A percentile compares a stretch with the other conserved stretches of the same genome.
Conservation (phyloP, 306 rosid species). For the Fragaria iinumae region DNA sequence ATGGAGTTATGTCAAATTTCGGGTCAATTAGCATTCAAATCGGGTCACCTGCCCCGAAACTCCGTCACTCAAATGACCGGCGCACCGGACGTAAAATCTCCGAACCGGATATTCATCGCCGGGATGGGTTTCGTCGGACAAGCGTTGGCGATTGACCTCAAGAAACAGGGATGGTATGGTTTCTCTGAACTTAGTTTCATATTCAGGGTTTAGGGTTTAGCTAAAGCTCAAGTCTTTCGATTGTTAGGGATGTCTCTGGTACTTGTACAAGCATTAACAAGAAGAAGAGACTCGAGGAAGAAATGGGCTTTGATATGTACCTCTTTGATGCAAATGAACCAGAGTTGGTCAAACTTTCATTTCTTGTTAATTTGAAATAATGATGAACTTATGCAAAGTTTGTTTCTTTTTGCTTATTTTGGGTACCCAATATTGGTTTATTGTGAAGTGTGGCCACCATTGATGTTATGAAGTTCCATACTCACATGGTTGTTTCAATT, state of each 20-base stretch:
- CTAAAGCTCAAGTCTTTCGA: background rate
- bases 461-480: conserved; percentile 49
- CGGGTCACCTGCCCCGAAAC: background rate
- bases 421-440: conserved; percentile 9
- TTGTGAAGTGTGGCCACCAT: conserved; percentile 48
- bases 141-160: conserved; percentile 58
- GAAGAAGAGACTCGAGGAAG: conserved; percentile 62
- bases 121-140: conserved; percentile 81
- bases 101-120: conserved; percentile 53
- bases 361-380: background rate
- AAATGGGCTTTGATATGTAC: conserved; percentile 60
- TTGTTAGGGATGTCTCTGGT: conserved; percentile 61
- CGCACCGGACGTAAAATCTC: conserved; percentile 22
- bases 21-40: background rate
- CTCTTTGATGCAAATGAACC: conserved; percentile 69
- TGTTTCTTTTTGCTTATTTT: background rate
- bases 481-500: conserved; percentile 75
- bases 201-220: background rate
- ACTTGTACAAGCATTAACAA: conserved; percentile 59
- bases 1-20: conserved; percentile 16
- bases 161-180: conserved; percentile 64
- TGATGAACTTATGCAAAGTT: background rate
- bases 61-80: conserved; percentile 16
- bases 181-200: background rate
- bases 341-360: conserved; percentile 41